Evolutionary conservation across 768 basidiomycete species (phyloP).

Genomic region (Lepiota brunneoincarnata): DNA sequence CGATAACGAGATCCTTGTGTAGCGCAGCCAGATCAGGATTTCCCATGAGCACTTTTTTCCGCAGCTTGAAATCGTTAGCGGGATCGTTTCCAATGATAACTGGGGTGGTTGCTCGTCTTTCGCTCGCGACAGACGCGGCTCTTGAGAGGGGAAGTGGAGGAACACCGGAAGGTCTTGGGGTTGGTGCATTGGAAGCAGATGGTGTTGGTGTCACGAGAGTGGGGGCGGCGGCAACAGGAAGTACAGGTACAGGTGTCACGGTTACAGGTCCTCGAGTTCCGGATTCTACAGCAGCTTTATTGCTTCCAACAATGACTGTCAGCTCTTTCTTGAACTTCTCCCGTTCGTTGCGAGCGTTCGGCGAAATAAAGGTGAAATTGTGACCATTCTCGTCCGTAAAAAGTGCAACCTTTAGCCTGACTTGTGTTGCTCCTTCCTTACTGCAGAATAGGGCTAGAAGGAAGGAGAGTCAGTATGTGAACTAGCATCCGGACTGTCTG

Average conservation of each 20-base stretch:
- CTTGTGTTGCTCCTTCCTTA: constrained; percentile 79
- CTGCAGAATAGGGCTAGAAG: constrained; percentile 76
- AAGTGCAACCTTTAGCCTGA: constrained; percentile 73
- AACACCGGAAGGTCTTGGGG: constrained; percentile 21
- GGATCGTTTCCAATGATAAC: constrained; percentile 58
- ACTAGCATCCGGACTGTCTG: constrained; percentile 11
- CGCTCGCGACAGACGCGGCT: constrained; percentile 61
- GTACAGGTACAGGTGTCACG: constrained; percentile 19
- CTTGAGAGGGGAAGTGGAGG: constrained; percentile 53
- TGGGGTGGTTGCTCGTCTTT: constrained; percentile 44
- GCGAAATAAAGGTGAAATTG: constrained; percentile 78
- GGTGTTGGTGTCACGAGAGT: constrained; percentile 17
- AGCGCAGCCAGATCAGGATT: constrained; percentile 76
- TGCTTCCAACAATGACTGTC: constrained; percentile 72
- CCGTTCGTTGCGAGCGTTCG: constrained; percentile 65
- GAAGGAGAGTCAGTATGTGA: constrained; percentile 11
- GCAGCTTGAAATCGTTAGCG: constrained; percentile 64
- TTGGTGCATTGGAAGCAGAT: constrained; percentile 24
- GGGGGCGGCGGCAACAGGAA: constrained; percentile 23
- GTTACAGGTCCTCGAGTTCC: constrained; percentile 6
- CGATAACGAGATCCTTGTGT: constrained; percentile 87
- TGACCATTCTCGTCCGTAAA: constrained; percentile 69
- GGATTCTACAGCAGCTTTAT: constrained; percentile 46
- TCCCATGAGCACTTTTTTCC: constrained; percentile 76
- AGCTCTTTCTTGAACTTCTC: constrained; percentile 82